Evolutionary conservation across 208 protist genomes (phyloP).

Genomic region (Trypanosoma scelopori): DNA sequence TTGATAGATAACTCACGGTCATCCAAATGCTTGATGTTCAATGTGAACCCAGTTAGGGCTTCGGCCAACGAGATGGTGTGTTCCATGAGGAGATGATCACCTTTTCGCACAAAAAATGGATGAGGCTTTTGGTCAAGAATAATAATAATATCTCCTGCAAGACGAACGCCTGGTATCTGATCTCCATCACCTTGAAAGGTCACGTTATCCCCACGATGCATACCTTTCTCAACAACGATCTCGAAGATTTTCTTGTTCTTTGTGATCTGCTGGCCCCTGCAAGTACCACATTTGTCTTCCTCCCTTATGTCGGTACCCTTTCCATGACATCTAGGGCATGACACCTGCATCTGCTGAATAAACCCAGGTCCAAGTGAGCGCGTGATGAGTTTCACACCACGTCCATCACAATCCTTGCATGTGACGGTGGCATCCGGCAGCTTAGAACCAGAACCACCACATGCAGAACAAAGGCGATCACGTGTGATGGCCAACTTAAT

Average conservation of each 20-base stretch:
- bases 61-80: slow-evolving; percentile 91
- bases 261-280: slow-evolving; percentile 94
- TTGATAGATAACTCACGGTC: slow-evolving; percentile 83
- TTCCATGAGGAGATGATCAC: slow-evolving; percentile 95
- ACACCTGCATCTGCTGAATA: slow-evolving; percentile 95
- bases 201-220: slow-evolving; percentile 95
- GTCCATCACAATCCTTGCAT: slow-evolving; percentile 93
- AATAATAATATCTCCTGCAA: slow-evolving; percentile 98
- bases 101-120: slow-evolving; percentile 91
- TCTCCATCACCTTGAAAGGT: slow-evolving; percentile 96
- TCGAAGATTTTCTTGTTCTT: slow-evolving; percentile 97
- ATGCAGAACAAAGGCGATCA: slow-evolving; percentile 87
- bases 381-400: slow-evolving; percentile 91
- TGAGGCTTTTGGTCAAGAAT: slow-evolving; percentile 96
- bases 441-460: slow-evolving; percentile 84
- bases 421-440: slow-evolving; percentile 66
- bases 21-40: slow-evolving; percentile 92
- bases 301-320: slow-evolving; percentile 89
- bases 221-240: slow-evolving; percentile 97
- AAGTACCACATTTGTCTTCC: slow-evolving; percentile 94
- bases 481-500: slow-evolving; percentile 95
- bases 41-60: slow-evolving; percentile 93
- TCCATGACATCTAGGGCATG: slow-evolving; percentile 93
- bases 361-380: slow-evolving; percentile 96
- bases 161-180: slow-evolving; percentile 90